phyloP scores from a whole-genome alignment of 495 filamentous ascomycete species.

The Podospora australis region DNA sequence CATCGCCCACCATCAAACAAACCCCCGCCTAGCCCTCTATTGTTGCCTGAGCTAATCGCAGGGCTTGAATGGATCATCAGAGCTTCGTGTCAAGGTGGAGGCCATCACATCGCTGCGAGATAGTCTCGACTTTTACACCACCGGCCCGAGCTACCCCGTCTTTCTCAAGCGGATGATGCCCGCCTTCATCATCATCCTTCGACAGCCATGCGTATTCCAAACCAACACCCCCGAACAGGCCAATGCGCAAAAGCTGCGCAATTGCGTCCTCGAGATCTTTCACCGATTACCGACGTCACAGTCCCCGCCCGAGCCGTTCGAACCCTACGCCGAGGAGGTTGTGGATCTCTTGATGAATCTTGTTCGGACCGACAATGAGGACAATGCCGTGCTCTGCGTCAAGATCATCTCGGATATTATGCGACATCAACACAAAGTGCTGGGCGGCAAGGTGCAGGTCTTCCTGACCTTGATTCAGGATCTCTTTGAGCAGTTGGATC shows the following conservation, averaged over 20 bases:
- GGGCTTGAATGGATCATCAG: slow-evolving; percentile 38
- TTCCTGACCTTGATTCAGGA: slow-evolving; percentile 91
- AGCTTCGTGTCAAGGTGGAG: slow-evolving; percentile 68
- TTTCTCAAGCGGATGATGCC: slow-evolving; percentile 87
- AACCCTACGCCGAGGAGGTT: slow-evolving; percentile 77
- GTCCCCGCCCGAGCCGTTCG: slow-evolving; percentile 64
- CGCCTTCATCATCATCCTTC: slow-evolving; percentile 77
- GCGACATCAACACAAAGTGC: slow-evolving; percentile 80
- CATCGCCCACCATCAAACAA: not conserved
- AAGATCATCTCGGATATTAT: slow-evolving; percentile 96
- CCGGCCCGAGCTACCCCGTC: slow-evolving; percentile 53
- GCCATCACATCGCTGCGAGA: slow-evolving; percentile 76
- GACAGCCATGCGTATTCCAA: slow-evolving; percentile 84
- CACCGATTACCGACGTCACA: slow-evolving; percentile 75
- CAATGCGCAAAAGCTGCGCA: slow-evolving; percentile 67
- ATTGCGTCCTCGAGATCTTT: slow-evolving; percentile 87
- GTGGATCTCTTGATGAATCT: slow-evolving; percentile 85
- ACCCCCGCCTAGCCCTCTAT: not conserved
- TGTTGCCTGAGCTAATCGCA: not conserved
- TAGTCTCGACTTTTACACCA: slow-evolving; percentile 64
- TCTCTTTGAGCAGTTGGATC: slow-evolving; percentile 90
- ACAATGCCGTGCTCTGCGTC: slow-evolving; percentile 95
- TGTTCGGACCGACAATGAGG: slow-evolving; percentile 89
- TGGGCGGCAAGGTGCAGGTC: slow-evolving; percentile 71
- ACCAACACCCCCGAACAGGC: slow-evolving; percentile 82